Percentiles rank a stretch among this genome's conserved stretches.
phyloP scores from a whole-genome alignment of 306 rosid genomes.

The Pyrus bretschneideri region DNA sequence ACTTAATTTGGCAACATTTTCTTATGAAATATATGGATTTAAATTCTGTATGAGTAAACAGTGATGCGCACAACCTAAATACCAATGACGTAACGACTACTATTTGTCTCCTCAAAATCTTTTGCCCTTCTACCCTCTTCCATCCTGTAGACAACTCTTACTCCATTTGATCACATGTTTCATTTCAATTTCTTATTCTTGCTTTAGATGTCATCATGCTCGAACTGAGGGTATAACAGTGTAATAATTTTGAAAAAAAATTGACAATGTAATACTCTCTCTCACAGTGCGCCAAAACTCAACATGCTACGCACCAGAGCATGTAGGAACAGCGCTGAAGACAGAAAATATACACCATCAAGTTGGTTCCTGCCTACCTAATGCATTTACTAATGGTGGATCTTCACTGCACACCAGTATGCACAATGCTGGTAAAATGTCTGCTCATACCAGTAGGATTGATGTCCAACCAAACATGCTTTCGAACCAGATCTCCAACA shows the following conservation, averaged over 20 bases:
- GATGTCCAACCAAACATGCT: slow-evolving; percentile 51
- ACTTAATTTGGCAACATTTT: neutral
- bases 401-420: slow-evolving; percentile 53
- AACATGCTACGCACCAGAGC: slow-evolving; percentile 51
- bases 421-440: slow-evolving; percentile 51
- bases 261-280: neutral
- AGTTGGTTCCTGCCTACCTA: slow-evolving; percentile 49
- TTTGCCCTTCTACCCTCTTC: neutral
- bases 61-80: neutral
- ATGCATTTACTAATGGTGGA: slow-evolving; percentile 57
- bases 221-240: too few relatives aligned
- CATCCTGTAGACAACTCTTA: neutral
- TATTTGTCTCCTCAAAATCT: neutral
- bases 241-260: neutral
- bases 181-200: neutral
- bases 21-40: neutral
- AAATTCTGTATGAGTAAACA: neutral
- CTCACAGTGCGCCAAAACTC: slow-evolving; percentile 61
- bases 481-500: slow-evolving; percentile 50
- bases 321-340: slow-evolving; percentile 45
- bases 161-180: neutral
- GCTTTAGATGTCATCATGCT: neutral
- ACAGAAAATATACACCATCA: slow-evolving; percentile 58
- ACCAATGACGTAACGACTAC: neutral
- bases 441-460: slow-evolving; percentile 49